Percentiles rank a stretch among this genome's conserved stretches.
phyloP scores from a whole-genome alignment of 2,329 filamentous ascomycete genomes.

The Penicillium concentricum region DNA sequence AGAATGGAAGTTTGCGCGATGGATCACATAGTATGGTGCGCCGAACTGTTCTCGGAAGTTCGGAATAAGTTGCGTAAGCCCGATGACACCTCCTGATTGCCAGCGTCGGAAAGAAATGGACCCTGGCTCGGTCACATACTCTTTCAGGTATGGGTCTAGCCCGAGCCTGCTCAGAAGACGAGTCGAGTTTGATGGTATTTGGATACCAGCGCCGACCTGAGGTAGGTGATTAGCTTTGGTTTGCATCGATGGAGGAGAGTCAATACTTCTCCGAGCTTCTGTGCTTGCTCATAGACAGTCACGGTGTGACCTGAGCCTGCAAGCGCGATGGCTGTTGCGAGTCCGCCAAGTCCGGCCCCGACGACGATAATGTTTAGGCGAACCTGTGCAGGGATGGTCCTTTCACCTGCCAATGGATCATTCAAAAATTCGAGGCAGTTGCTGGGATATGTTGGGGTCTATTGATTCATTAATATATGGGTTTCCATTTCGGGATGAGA shows the following conservation, averaged over 20 bases:
- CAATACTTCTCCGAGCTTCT: constrained; percentile 40
- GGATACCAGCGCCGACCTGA: constrained; percentile 43
- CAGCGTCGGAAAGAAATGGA: constrained; percentile 39
- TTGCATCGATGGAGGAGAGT: not conserved
- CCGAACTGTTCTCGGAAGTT: constrained; percentile 33
- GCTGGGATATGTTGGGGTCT: constrained; percentile 7
- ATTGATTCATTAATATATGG: not conserved
- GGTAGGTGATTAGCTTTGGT: not conserved
- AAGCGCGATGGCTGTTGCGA: constrained; percentile 31
- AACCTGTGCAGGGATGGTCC: not conserved
- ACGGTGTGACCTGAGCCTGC: constrained; percentile 25
- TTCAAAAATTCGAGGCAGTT: constrained; percentile 1
- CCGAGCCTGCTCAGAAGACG: constrained; percentile 35
- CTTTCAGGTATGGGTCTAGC: constrained; percentile 27
- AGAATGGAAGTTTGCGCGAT: constrained; percentile 30
- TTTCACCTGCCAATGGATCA: not conserved
- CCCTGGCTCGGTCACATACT: constrained; percentile 29
- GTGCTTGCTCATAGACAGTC: constrained; percentile 31
- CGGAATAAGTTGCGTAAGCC: constrained; percentile 33
- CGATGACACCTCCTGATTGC: constrained; percentile 33
- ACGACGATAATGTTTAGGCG: constrained; percentile 29
- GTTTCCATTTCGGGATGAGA: not conserved
- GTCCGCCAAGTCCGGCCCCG: constrained; percentile 32
- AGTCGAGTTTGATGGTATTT: constrained; percentile 41
- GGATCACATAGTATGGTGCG: constrained; percentile 20